Evolutionary conservation across 768 basidiomycete genomes (phyloP), one percentile per base, ranked within the genome.

Genomic region (Albatrellus ellisii): DNA sequence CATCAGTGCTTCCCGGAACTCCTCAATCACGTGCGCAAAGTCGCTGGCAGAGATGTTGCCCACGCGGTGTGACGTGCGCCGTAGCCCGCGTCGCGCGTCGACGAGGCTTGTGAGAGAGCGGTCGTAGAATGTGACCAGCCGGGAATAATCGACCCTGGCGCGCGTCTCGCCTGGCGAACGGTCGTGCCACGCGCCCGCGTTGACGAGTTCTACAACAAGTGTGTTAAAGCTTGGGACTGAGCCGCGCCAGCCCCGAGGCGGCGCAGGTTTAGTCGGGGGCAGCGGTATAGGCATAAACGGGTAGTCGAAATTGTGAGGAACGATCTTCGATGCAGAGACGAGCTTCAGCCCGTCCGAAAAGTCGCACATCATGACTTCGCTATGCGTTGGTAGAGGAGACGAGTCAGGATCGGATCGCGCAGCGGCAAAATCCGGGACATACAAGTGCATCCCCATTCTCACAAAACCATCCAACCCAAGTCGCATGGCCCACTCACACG

Each of bases 391-490:
- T 12, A 34, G 24, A 11, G 33, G 15, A 1, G 11, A 12, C 15
- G n/a, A 28, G 21, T 4, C 18, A 24, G 32, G 8, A 0, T 6
- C 8, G 8, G 9, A 14, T 22, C 15, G 28, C 11, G 4, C 18
- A 27, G 5, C 21, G 12, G 6, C 0, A 10, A 10, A 11, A 10
- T 18, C 18, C 8, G 9, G 34, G 17, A 20, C 34, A 36, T 9
- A 18, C 33, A 15, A 40, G 12, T 18, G 1, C 22, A 50, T 26
- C 2, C 36, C 12, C 33, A 44, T 59, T 68, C 70, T 63, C 35
- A 71, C 56, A 46, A 65, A 70, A 4, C 63, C 73, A 53, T 73
- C 70, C 2, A 74, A 28, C 5, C 52, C 56, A 31, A 59, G 58
- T 20, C 52, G 41, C 36, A 56, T 57, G 9, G 65, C 70, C 66